Percentiles rank a stretch among this genome's conserved stretches.
These are phyloP conservation scores for Nakazawaea ambrosiae DNA, from an alignment of 805 yeast genomes.

Conservation along the genomic window DNA sequence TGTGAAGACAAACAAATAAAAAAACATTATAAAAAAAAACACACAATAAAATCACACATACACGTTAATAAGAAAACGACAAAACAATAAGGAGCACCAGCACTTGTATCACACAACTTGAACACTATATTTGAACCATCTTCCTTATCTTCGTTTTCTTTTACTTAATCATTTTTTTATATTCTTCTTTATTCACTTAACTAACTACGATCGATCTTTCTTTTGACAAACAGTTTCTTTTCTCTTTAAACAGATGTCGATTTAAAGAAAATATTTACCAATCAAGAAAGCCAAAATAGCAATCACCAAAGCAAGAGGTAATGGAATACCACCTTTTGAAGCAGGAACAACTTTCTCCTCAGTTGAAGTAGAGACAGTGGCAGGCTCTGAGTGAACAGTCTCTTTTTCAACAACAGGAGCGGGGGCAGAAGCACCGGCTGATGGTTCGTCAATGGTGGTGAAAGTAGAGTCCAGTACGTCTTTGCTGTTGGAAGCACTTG, in stretches of 20 bases:
- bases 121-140: too few species aligned
- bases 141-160: too few species aligned
- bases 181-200: background rate
- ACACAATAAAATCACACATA: too few species aligned
- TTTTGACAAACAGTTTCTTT: background rate
- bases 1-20: too few species aligned
- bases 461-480: too few species aligned
- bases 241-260: background rate
- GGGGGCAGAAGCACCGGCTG: slow-evolving; percentile 3
- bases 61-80: too few species aligned
- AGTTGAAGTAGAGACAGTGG: background rate
- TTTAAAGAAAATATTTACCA: slow-evolving; percentile 9
- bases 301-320: slow-evolving; percentile 7
- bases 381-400: background rate
- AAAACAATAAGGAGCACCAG: too few species aligned
- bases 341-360: slow-evolving; percentile 1
- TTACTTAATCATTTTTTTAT: too few species aligned
- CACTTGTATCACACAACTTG: too few species aligned
- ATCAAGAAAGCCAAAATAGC: slow-evolving; percentile 9
- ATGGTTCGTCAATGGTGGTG: background rate
- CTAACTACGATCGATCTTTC: background rate
- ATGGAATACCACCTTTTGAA: slow-evolving; percentile 11
- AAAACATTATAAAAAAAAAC: too few species aligned
- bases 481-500: too few species aligned
- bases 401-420: background rate